Conservation (phyloP, 2,329 filamentous ascomycete species). For the Beauveria medogensis region DNA sequence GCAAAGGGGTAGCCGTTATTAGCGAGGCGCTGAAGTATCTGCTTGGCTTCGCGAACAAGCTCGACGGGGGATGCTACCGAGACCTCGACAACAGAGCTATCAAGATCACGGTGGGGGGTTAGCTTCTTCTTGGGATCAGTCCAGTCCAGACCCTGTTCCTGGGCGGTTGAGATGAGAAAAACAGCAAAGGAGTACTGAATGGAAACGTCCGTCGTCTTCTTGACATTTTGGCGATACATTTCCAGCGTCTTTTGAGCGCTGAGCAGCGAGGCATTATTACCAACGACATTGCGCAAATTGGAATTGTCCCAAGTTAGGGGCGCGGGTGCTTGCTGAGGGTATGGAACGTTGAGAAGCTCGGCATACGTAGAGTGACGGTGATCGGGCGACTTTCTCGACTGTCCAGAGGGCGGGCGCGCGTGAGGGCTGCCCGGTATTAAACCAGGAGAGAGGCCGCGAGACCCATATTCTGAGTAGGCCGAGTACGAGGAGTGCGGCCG, state of each 20-base stretch:
- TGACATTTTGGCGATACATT: slow-evolving; percentile 95
- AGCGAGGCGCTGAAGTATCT: slow-evolving; percentile 77
- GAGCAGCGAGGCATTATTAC: slow-evolving; percentile 82
- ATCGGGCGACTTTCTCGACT: slow-evolving; percentile 49
- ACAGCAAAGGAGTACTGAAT: slow-evolving; percentile 96
- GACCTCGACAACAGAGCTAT: slow-evolving; percentile 38
- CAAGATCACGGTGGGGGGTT: slow-evolving; percentile 38
- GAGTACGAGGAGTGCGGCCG: slow-evolving; percentile 74
- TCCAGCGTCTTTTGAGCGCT: slow-evolving; percentile 90
- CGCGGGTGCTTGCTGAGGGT: slow-evolving; percentile 66
- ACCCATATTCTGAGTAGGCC: slow-evolving; percentile 58
- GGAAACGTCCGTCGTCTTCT: slow-evolving; percentile 85
- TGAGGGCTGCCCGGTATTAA: slow-evolving; percentile 34
- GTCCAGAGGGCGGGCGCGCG: slow-evolving; percentile 38
- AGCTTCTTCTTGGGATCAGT: slow-evolving; percentile 39
- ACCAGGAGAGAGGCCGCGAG: slow-evolving; percentile 54
- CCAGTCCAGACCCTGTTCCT: slow-evolving; percentile 59
- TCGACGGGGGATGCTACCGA: slow-evolving; percentile 51
- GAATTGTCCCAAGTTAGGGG: slow-evolving; percentile 72
- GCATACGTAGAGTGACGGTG: slow-evolving; percentile 45
- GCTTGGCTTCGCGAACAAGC: slow-evolving; percentile 77
- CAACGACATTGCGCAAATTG: slow-evolving; percentile 68
- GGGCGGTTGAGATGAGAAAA: slow-evolving; percentile 83
- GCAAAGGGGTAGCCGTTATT: slow-evolving; percentile 92
- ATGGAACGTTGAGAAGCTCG: slow-evolving; percentile 60